phyloP scores from a whole-genome alignment of 2,329 filamentous ascomycete species.

The Aspergillus brunneoviolaceus region DNA sequence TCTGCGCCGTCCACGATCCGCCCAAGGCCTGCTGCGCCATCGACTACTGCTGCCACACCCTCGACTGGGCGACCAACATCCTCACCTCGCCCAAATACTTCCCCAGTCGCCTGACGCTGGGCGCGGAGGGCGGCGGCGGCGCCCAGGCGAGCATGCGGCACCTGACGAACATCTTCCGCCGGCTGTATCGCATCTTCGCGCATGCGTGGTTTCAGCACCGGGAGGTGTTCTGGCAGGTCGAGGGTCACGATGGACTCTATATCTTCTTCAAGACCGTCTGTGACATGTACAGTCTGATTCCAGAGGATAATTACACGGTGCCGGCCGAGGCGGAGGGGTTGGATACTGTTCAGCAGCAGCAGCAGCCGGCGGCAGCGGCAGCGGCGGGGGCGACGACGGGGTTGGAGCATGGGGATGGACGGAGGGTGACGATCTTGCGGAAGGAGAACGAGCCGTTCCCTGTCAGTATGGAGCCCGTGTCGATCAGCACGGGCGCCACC shows the following conservation, averaged over 20 bases:
- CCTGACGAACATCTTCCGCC: conserved; percentile 89
- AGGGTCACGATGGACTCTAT: conserved; percentile 87
- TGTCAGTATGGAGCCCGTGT: conserved; percentile 43
- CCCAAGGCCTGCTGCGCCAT: conserved; percentile 97
- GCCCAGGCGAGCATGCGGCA: conserved; percentile 57
- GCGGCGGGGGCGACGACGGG: conserved; percentile 13
- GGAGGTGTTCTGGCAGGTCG: conserved; percentile 91
- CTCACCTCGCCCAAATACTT: conserved; percentile 95
- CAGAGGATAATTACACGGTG: conserved; percentile 92
- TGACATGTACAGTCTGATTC: conserved; percentile 84
- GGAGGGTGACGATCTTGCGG: conserved; percentile 38
- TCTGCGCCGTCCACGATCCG: conserved; percentile 94
- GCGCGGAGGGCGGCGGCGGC: conserved; percentile 45
- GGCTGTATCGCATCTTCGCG: conserved; percentile 94
- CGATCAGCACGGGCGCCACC: conserved; percentile 62
- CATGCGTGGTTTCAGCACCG: conserved; percentile 99
- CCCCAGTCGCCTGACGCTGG: conserved; percentile 73
- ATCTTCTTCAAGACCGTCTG: conserved; percentile 97
- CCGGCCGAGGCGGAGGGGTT: conserved; percentile 88
- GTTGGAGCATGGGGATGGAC: conserved; percentile 27
- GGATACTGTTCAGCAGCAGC: conserved; percentile 48
- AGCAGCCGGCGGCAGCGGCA: neutral
- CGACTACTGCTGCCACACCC: conserved; percentile 97
- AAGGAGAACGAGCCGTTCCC: conserved; percentile 31
- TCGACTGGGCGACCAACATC: conserved; percentile 95